Percentiles rank a stretch among this genome's conserved stretches.
Conservation (phyloP, 768 basidiomycete genomes). For the Tephrocybe sp. region DNA sequence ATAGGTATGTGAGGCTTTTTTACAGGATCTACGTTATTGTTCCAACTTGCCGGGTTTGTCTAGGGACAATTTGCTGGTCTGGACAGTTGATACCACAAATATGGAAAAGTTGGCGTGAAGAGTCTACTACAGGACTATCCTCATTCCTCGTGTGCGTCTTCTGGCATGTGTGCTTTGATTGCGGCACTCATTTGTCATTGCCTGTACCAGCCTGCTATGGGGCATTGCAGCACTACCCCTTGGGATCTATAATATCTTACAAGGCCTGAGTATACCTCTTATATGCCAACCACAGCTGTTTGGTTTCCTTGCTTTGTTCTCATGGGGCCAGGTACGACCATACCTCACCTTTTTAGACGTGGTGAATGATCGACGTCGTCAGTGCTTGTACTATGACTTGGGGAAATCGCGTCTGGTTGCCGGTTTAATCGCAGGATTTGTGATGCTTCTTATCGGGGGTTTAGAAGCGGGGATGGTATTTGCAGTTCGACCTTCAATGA, state of each 20-base stretch:
- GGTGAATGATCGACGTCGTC: slow-evolving; percentile 8
- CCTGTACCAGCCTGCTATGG: slow-evolving; percentile 54
- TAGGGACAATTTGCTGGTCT: slow-evolving; percentile 69
- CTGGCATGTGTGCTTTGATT: not conserved
- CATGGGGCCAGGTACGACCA: slow-evolving; percentile 67
- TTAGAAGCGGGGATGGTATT: slow-evolving; percentile 63
- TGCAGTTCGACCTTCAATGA: slow-evolving; percentile 48
- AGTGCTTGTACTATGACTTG: slow-evolving; percentile 70
- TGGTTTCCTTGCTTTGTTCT: slow-evolving; percentile 55
- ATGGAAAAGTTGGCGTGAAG: slow-evolving; percentile 68
- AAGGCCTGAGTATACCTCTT: slow-evolving; percentile 70
- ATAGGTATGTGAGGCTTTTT: slow-evolving; percentile 42
- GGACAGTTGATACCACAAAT: slow-evolving; percentile 70
- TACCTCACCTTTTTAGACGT: no score
- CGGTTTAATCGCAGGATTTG: slow-evolving; percentile 32
- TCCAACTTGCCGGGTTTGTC: not conserved
- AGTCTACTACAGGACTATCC: slow-evolving; percentile 71
- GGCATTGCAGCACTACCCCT: slow-evolving; percentile 56
- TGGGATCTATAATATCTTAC: slow-evolving; percentile 67
- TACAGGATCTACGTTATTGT: no score
- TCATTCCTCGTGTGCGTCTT: slow-evolving; percentile 58
- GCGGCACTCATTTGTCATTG: not conserved
- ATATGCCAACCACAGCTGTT: slow-evolving; percentile 70
- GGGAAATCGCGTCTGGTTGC: slow-evolving; percentile 37
- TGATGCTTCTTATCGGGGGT: slow-evolving; percentile 47